These are phyloP conservation scores for Sporothrix humicola DNA, from an alignment of 2,329 filamentous ascomycete genomes.

Conservation along the genomic window DNA sequence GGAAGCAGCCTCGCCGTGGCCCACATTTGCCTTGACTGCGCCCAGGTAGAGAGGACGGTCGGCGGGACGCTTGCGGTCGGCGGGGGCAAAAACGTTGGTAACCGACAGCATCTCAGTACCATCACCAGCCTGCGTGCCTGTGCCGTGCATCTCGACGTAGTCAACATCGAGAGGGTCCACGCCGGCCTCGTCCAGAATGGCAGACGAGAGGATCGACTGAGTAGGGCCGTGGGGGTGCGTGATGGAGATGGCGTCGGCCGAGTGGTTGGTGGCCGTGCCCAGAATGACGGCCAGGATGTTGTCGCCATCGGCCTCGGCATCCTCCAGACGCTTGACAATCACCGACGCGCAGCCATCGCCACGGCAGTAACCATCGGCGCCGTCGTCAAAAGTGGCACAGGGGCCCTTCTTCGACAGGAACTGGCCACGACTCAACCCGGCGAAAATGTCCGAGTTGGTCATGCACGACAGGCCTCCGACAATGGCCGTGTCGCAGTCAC, in stretches of 20 bases:
- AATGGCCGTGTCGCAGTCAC: constrained; percentile 80
- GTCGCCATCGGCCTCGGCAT: constrained; percentile 79
- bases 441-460: constrained; percentile 81
- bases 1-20: constrained; percentile 67
- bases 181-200: constrained; percentile 73
- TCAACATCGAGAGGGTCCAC: constrained; percentile 77
- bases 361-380: constrained; percentile 82
- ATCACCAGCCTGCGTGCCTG: constrained; percentile 85
- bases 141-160: constrained; percentile 90
- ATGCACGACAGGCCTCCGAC: constrained; percentile 79
- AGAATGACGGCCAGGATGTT: constrained; percentile 76
- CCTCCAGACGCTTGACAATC: constrained; percentile 78
- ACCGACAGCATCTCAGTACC: constrained; percentile 82
- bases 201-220: constrained; percentile 72
- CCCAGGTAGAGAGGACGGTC: constrained; percentile 66
- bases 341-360: constrained; percentile 74
- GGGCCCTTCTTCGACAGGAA: constrained; percentile 78
- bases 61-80: constrained; percentile 52
- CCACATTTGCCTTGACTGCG: constrained; percentile 68
- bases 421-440: constrained; percentile 75
- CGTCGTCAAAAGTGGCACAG: constrained; percentile 81
- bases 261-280: constrained; percentile 79
- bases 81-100: constrained; percentile 59
- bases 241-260: constrained; percentile 79
- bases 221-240: constrained; percentile 81